A percentile compares a stretch with the other conserved stretches of the same genome.
Evolutionary conservation across 495 filamentous ascomycete species (phyloP).

Genomic region (Cetradonia linearis): DNA sequence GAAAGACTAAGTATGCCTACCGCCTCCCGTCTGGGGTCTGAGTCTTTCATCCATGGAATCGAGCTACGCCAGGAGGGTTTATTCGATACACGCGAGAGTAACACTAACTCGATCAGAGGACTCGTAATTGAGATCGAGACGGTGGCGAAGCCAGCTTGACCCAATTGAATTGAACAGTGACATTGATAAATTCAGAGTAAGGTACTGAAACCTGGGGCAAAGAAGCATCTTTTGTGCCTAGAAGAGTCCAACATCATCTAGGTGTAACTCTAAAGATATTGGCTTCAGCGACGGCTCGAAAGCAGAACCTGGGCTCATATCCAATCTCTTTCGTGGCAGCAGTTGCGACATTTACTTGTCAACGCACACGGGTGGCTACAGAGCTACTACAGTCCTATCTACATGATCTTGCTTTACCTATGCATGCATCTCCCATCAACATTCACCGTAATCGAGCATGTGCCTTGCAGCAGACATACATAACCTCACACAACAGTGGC

Average conservation of each 20-base stretch:
- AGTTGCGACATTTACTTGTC: background rate
- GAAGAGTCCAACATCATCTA: background rate
- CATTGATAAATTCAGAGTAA: too few species aligned
- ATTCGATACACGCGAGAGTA: background rate
- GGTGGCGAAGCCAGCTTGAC: background rate
- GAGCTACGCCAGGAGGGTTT: background rate
- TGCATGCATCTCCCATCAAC: background rate
- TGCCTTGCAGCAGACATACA: background rate
- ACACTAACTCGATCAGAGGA: background rate
- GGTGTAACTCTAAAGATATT: background rate
- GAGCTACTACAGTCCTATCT: too few species aligned
- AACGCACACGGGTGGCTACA: background rate
- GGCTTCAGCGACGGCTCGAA: background rate
- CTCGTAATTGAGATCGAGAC: background rate
- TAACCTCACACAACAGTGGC: background rate
- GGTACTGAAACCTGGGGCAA: too few species aligned
- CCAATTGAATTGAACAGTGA: background rate
- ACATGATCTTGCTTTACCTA: background rate
- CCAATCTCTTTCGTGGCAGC: background rate
- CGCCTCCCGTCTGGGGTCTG: background rate
- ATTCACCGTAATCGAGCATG: background rate
- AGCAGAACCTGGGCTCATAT: background rate
- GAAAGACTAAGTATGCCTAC: background rate
- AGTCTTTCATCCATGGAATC: background rate
- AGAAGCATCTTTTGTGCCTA: background rate